Evolutionary conservation across 257 asterid genomes (phyloP).

Genomic region (Paulownia fortunei): DNA sequence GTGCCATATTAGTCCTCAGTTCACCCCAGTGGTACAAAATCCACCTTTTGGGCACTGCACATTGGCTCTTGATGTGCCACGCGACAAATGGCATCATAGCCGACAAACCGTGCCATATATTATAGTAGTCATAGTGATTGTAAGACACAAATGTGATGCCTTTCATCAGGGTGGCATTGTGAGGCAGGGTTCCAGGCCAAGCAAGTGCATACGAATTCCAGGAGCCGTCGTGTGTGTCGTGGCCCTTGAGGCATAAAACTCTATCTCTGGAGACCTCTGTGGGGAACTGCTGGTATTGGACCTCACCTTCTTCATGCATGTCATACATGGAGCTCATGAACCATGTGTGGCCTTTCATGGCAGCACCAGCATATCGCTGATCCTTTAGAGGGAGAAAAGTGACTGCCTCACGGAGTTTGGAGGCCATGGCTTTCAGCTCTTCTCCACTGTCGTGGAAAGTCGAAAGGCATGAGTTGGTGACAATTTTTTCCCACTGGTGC

Average conservation of each 20-base stretch:
- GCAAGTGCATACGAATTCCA: slow-evolving; percentile 77
- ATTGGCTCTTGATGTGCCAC: slow-evolving; percentile 61
- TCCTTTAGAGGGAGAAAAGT: slow-evolving; percentile 80
- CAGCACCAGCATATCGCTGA: slow-evolving; percentile 47
- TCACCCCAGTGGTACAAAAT: slow-evolving; percentile 80
- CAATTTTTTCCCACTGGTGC: slow-evolving; percentile 44
- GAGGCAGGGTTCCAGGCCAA: slow-evolving; percentile 64
- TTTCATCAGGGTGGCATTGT: slow-evolving; percentile 46
- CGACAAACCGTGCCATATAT: slow-evolving; percentile 81
- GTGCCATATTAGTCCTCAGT: slow-evolving; percentile 56
- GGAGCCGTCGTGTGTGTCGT: slow-evolving; percentile 65
- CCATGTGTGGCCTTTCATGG: slow-evolving; percentile 81
- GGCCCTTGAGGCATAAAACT: slow-evolving; percentile 64
- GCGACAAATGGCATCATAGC: slow-evolving; percentile 68
- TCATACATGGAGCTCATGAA: slow-evolving; percentile 80
- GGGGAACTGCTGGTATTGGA: slow-evolving; percentile 64
- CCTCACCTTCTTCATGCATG: slow-evolving; percentile 62
- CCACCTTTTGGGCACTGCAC: slow-evolving; percentile 57
- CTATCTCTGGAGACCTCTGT: slow-evolving; percentile 53
- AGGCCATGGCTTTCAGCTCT: slow-evolving; percentile 31
- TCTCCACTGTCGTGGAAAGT: not conserved
- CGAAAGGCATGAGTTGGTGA: slow-evolving; percentile 32
- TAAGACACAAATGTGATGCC: slow-evolving; percentile 68
- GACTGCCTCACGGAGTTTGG: slow-evolving; percentile 51
- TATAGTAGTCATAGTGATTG: slow-evolving; percentile 66